Evolutionary conservation across 805 yeast species (phyloP).

Genomic region (Suhomyces prunicola): DNA sequence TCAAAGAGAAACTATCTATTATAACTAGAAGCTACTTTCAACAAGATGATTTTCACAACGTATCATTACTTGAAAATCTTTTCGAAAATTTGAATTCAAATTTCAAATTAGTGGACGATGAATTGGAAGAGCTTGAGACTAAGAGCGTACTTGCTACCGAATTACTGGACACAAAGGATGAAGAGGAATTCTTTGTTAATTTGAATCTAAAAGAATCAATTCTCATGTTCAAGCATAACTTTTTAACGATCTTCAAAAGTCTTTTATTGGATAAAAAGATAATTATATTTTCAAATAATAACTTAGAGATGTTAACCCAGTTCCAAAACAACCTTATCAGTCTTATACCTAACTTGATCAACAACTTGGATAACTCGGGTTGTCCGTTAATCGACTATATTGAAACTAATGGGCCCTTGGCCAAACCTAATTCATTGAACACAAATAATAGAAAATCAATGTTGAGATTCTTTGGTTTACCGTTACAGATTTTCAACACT

Average conservation of each 20-base stretch:
- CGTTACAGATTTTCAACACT: conserved; percentile 76
- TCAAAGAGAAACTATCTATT: conserved; percentile 85
- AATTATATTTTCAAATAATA: conserved; percentile 68
- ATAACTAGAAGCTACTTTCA: conserved; percentile 83
- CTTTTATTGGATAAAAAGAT: conserved; percentile 71
- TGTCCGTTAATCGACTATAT: conserved; percentile 63
- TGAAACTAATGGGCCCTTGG: conserved; percentile 48
- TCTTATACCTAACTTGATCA: conserved; percentile 74
- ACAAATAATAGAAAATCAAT: conserved; percentile 78
- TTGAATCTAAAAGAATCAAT: conserved; percentile 67
- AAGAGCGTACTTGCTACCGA: conserved; percentile 3
- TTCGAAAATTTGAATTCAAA: conserved; percentile 57
- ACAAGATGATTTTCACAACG: conserved; percentile 75
- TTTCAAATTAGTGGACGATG: conserved; percentile 22
- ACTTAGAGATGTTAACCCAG: conserved; percentile 76
- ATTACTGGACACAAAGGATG: conserved; percentile 15
- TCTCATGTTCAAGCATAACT: conserved; percentile 52
- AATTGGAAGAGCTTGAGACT: conserved; percentile 8
- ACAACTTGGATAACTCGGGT: conserved; percentile 72
- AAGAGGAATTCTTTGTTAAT: conserved; percentile 53
- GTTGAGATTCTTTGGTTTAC: conserved; percentile 79
- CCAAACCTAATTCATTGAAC: conserved; percentile 62
- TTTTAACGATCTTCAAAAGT: conserved; percentile 70
- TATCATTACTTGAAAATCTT: conserved; percentile 60
- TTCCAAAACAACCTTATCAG: conserved; percentile 82